Percentiles rank a stretch among this genome's conserved stretches.
Evolutionary conservation across 2,329 filamentous ascomycete species (phyloP).

Genomic region (Colletotrichum neosansevieriae): DNA sequence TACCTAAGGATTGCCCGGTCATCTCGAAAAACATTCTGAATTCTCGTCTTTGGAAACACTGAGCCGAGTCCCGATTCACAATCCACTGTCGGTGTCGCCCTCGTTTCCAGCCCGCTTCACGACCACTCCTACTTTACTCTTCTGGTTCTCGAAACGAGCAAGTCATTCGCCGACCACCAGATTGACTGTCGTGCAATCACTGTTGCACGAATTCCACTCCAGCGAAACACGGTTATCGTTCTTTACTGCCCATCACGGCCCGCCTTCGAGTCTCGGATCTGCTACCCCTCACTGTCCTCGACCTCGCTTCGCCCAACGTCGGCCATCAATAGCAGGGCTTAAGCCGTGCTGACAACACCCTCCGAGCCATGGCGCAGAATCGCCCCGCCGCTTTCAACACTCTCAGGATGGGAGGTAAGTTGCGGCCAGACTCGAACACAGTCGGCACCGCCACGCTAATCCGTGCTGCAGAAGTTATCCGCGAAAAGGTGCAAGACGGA

Average conservation of each 20-base stretch:
- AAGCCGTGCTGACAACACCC: conserved; percentile 40
- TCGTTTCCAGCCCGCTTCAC: conserved; percentile 15
- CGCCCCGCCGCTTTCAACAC: conserved; percentile 88
- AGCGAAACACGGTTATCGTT: conserved; percentile 12
- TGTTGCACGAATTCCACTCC: conserved; percentile 19
- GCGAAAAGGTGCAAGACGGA: conserved; percentile 99
- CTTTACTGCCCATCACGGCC: conserved; percentile 53
- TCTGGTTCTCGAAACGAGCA: conserved; percentile 26
- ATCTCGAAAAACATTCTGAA: conserved; percentile 25
- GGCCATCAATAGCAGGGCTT: conserved; percentile 40
- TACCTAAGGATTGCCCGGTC: conserved; percentile 10
- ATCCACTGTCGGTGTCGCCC: conserved; percentile 27
- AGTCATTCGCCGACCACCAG: conserved; percentile 19
- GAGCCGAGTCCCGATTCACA: conserved; percentile 21
- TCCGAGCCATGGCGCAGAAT: conserved; percentile 81
- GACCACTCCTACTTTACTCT: neutral
- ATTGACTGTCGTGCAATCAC: conserved; percentile 28
- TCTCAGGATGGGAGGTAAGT: conserved; percentile 97
- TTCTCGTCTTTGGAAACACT: conserved; percentile 1
- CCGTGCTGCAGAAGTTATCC: conserved; percentile 82
- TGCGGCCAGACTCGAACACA: conserved; percentile 34
- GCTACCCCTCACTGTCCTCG: conserved; percentile 46
- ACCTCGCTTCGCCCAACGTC: conserved; percentile 41
- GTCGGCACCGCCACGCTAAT: conserved; percentile 29
- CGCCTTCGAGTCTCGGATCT: conserved; percentile 45